Percentiles rank a stretch among this genome's conserved stretches.
These are phyloP conservation scores for Boletus patriciae DNA, from an alignment of 768 basidiomycete genomes.

Conservation along the genomic window DNA sequence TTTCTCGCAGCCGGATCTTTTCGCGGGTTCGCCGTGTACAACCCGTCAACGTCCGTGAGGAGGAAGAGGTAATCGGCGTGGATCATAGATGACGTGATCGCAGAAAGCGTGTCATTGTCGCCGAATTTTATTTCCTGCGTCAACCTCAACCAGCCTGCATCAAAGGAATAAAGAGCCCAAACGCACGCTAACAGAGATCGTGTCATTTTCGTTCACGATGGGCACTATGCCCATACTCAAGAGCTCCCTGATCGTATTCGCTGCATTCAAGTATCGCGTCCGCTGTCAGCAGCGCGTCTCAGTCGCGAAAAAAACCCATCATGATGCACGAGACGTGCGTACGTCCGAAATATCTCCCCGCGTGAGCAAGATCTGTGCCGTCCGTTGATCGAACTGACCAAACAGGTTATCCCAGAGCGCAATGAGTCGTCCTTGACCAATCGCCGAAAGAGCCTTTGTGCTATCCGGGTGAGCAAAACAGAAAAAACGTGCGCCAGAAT, in stretches of 20 bases:
- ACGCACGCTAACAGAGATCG: slow-evolving; percentile 93
- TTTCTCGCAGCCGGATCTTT: slow-evolving; percentile 81
- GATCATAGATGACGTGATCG: slow-evolving; percentile 96
- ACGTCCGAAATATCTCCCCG: slow-evolving; percentile 98
- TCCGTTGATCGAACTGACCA: slow-evolving; percentile 89
- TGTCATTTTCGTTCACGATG: slow-evolving; percentile 99
- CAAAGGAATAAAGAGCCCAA: neutral
- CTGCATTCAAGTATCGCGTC: slow-evolving; percentile 93
- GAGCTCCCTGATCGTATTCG: slow-evolving; percentile 91
- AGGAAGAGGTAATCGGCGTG: slow-evolving; percentile 97
- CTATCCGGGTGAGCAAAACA: slow-evolving; percentile 22
- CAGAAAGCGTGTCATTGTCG: slow-evolving; percentile 97
- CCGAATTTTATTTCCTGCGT: slow-evolving; percentile 98
- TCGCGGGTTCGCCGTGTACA: slow-evolving; percentile 94
- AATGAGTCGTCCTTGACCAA: slow-evolving; percentile 95
- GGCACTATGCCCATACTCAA: slow-evolving; percentile 93
- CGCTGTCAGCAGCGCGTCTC: slow-evolving; percentile 49
- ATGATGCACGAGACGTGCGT: slow-evolving; percentile 23
- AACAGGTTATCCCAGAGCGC: slow-evolving; percentile 98
- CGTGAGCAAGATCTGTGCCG: slow-evolving; percentile 92
- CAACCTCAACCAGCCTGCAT: slow-evolving; percentile 2
- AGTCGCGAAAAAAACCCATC: neutral
- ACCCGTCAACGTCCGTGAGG: slow-evolving; percentile 92
- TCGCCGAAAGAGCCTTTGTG: slow-evolving; percentile 86
- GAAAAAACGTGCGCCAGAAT: neutral